phyloP scores from a whole-genome alignment of 139 green algal genomes.

The Closterium sp. region DNA sequence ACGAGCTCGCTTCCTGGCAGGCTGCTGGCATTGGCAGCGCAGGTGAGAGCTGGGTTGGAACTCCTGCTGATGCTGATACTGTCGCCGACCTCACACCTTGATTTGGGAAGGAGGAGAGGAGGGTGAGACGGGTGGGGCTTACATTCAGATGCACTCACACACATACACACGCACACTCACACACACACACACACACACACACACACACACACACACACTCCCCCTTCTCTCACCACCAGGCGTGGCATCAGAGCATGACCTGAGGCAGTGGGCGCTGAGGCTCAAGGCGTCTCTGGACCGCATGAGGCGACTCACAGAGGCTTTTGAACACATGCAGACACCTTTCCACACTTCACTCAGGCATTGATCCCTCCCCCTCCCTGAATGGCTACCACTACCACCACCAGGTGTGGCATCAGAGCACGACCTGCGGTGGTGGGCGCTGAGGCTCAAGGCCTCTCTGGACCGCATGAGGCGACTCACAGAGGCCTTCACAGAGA shows the following conservation, averaged over 20 bases:
- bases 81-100: conserved; percentile 58
- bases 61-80: no score
- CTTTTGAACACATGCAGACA: conserved; percentile 55
- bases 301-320: conserved; percentile 68
- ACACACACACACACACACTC: no score
- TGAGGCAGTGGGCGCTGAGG: conserved; percentile 21
- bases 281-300: no score
- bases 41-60: conserved; percentile 34
- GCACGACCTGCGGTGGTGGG: conserved; percentile 24
- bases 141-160: no score
- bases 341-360: no score
- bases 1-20: conserved; percentile 84
- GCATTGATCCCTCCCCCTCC: neutral
- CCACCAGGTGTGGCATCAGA: neutral
- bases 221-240: no score
- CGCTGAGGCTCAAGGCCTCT: conserved; percentile 71
- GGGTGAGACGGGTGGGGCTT: conserved; percentile 59
- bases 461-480: conserved; percentile 80
- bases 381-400: no score
- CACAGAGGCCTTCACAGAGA: conserved; percentile 66
- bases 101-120: conserved; percentile 70
- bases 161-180: no score
- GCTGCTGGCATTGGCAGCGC: conserved; percentile 3
- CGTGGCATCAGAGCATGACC: neutral
- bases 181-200: no score